These are phyloP conservation scores for Cyanodermella asteris DNA, from an alignment of 2,329 filamentous ascomycete genomes.

Conservation along the genomic window DNA sequence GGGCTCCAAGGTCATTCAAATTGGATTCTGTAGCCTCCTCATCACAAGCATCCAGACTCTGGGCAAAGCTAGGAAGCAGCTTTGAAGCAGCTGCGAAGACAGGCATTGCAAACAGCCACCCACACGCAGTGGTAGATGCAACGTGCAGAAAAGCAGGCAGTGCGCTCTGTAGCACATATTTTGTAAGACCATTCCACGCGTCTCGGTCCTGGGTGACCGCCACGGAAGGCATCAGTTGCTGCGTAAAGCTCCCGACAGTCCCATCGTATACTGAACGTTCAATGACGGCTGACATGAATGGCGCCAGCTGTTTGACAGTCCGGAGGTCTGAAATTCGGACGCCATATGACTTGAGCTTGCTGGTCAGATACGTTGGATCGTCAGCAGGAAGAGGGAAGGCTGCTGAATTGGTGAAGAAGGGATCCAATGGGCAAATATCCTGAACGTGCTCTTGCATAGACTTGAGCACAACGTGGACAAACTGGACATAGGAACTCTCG, in stretches of 20 bases:
- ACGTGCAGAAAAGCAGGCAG: conserved; percentile 34
- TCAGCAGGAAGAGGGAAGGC: conserved; percentile 36
- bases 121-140: conserved; percentile 21
- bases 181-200: too few relatives aligned
- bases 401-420: conserved; percentile 37
- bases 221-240: conserved; percentile 31
- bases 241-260: conserved; percentile 33
- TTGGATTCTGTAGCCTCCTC: too few relatives aligned
- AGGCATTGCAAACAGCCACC: conserved; percentile 31
- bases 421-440: conserved; percentile 31
- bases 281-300: conserved; percentile 37
- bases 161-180: conserved; percentile 19
- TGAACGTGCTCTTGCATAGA: conserved; percentile 38
- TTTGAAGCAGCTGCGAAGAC: too few relatives aligned
- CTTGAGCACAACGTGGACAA: conserved; percentile 37
- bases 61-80: too few relatives aligned
- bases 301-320: conserved; percentile 30
- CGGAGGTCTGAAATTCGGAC: conserved; percentile 27
- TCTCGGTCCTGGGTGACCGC: conserved; percentile 21
- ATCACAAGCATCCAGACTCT: too few relatives aligned
- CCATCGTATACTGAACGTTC: conserved; percentile 35
- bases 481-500: conserved; percentile 33
- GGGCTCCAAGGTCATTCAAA: too few relatives aligned
- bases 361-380: conserved; percentile 41
- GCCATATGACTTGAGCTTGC: conserved; percentile 35